Evolutionary conservation across 331 rosid species (phyloP).

Genomic region (Quercus lobata): DNA sequence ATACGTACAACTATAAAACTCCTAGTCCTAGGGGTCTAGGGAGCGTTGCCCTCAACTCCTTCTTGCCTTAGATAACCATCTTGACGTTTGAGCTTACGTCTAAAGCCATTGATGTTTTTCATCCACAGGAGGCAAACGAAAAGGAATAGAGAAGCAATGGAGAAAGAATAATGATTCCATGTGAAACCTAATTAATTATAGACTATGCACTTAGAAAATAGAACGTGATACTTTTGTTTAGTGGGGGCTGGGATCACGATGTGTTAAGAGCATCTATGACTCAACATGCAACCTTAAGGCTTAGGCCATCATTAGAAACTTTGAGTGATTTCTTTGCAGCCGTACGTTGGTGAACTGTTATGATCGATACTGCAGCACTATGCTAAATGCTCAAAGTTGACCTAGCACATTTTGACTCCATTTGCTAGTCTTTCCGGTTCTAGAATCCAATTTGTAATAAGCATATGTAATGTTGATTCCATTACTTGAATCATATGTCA

Average conservation of each 20-base stretch:
- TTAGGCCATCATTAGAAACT: not conserved
- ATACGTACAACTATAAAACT: too few species aligned
- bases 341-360: not conserved
- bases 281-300: not conserved
- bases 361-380: not conserved
- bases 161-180: too few species aligned
- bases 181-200: too few species aligned
- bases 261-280: not conserved
- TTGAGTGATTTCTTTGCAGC: not conserved
- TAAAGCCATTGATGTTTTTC: too few species aligned
- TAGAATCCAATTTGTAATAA: not conserved
- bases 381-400: not conserved
- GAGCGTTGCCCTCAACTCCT: too few species aligned
- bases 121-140: too few species aligned
- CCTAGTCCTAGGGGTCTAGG: too few species aligned
- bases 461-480: not conserved
- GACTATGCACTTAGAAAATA: not conserved
- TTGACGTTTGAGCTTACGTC: too few species aligned
- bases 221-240: not conserved
- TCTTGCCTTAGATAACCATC: too few species aligned
- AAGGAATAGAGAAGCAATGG: too few species aligned
- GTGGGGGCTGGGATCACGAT: not conserved
- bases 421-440: not conserved
- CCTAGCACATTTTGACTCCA: not conserved
- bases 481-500: not conserved